phyloP scores from a whole-genome alignment of 2,329 filamentous ascomycete genomes.

The Diaporthe amygdali region DNA sequence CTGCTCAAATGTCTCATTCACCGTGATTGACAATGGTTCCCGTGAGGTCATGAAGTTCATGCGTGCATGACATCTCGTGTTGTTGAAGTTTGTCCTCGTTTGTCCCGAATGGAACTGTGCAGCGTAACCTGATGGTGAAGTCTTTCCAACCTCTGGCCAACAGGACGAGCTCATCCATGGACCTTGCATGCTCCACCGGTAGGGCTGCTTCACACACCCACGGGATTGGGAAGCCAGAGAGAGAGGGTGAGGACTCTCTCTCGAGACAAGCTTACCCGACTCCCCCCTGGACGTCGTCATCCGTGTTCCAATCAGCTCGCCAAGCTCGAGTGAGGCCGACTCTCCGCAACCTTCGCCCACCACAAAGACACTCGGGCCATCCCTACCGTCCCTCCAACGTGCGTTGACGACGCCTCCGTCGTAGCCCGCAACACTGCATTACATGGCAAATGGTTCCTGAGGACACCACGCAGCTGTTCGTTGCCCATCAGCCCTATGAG shows the following conservation, averaged over 20 bases:
- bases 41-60: no score
- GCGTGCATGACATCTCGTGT: not conserved
- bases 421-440: not conserved
- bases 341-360: not conserved
- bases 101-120: not conserved
- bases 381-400: not conserved
- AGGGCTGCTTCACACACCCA: conserved; percentile 19
- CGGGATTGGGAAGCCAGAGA: not conserved
- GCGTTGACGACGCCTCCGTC: not conserved
- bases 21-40: not conserved
- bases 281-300: not conserved
- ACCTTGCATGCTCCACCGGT: conserved; percentile 10
- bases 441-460: not conserved
- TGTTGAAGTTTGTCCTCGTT: not conserved
- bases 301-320: not conserved
- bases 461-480: not conserved
- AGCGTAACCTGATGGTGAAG: not conserved
- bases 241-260: not conserved
- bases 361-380: not conserved
- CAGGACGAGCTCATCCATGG: not conserved
- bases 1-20: not conserved
- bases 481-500: conserved; percentile 21
- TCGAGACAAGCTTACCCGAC: conserved; percentile 13
- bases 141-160: not conserved
- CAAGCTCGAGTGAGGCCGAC: not conserved